Evolutionary conservation across 495 filamentous ascomycete genomes (phyloP), one percentile per base, ranked within the genome.

Genomic region (Xylaria venustula): DNA sequence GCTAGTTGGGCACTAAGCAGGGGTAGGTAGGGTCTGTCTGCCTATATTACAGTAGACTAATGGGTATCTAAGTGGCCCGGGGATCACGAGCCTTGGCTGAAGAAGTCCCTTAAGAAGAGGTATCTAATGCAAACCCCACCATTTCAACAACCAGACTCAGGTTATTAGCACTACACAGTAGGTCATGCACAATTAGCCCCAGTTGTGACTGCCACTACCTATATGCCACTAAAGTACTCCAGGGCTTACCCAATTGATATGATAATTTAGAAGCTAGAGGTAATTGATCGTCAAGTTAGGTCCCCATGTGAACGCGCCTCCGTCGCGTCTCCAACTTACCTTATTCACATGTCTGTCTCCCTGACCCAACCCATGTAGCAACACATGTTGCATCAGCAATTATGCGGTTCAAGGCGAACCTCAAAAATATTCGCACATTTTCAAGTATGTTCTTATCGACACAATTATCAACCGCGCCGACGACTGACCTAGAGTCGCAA

Each of bases 341-440:
- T 11, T 7, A 34, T 14, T 19, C n/a, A 5, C 48, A 4, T n/a
- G 17, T 34, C 47, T 19, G 3, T 15, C 17, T 2, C n/a, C 12
- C 9, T 2, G 3, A 4, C 19, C 20, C 32, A 54, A 8, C n/a
- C 22, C 23, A 17, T n/a, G 5, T 20, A 48, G 46, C 20, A 28
- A 5, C 9, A 4, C n/a, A 28, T 15, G 25, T 3, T 28, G n/a
- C n/a, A n/a, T n/a, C n/a, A n/a, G n/a, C n/a, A 63, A 75, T 71
- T 7, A 94, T 94, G 91, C 82, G 91, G 48, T 94, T 94, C 79
- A 88, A 86, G 66, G 89, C 85, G 37, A 85, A 89, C 60, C 82
- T 98, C 56, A 81, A 83, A 68, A 95, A 96, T 64, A 87, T 92
- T 56, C 83, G 77, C 54, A 93, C 89, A 7, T 94, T 98, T 70